Evolutionary conservation across 1,284 basidiomycete species (phyloP).

Genomic region (Microbotryum lychnidis-dioicae): DNA sequence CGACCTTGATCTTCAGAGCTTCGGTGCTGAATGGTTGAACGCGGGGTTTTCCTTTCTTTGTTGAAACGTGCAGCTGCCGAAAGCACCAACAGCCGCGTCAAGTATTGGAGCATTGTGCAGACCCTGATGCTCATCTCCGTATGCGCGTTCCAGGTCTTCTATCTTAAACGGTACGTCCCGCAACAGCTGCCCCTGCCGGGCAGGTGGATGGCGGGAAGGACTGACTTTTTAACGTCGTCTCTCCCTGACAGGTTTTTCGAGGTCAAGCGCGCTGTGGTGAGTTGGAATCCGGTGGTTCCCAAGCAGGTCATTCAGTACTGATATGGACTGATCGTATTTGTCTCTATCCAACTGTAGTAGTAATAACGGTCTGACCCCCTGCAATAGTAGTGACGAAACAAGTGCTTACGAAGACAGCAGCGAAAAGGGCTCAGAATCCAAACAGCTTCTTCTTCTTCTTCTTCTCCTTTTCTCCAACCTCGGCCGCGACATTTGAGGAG

Average conservation of each 20-base stretch:
- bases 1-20: neutral
- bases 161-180: constrained; percentile 48
- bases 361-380: too few species aligned
- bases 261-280: constrained; percentile 25
- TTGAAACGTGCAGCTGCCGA: constrained; percentile 40
- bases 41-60: neutral
- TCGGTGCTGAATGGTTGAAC: neutral
- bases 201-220: neutral
- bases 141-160: constrained; percentile 96
- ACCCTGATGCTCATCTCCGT: constrained; percentile 76
- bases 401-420: too few species aligned
- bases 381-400: neutral
- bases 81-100: constrained; percentile 74
- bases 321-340: too few species aligned
- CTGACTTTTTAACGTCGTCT: neutral
- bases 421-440: neutral
- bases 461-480: neutral
- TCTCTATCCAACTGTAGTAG: too few species aligned
- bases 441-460: constrained; percentile 16
- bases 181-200: neutral
- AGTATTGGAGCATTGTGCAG: constrained; percentile 98
- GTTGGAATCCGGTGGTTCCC: too few species aligned
- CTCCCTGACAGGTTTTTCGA: constrained; percentile 25
- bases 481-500: neutral
- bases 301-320: too few species aligned